A percentile compares a stretch with the other conserved stretches of the same genome.
Conservation (phyloP, 2,329 filamentous ascomycete genomes). For the Leptographium lundbergii region DNA sequence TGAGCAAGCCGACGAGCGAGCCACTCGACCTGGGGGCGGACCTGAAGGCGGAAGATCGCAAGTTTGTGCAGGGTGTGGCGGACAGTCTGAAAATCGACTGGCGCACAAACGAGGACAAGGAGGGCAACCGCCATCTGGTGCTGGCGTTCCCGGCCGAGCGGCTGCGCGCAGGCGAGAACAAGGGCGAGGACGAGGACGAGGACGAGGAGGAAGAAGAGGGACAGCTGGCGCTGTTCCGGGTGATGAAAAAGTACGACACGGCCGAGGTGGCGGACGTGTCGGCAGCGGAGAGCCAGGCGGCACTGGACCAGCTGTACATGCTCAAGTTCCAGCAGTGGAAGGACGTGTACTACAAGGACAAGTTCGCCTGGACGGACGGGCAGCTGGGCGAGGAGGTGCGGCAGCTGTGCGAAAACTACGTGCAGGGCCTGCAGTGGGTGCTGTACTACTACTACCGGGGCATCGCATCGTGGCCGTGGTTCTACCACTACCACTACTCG, state of each 20-base stretch:
- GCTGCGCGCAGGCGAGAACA: not conserved
- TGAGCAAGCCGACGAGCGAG: slow-evolving; percentile 52
- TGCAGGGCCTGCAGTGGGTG: slow-evolving; percentile 96
- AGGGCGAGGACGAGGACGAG: slow-evolving; percentile 47
- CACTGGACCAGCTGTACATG: slow-evolving; percentile 77
- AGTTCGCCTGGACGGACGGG: slow-evolving; percentile 76
- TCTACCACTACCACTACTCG: slow-evolving; percentile 91
- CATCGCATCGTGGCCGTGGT: slow-evolving; percentile 98
- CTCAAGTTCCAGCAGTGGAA: slow-evolving; percentile 89
- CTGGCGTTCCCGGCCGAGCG: slow-evolving; percentile 34
- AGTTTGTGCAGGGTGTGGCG: slow-evolving; percentile 83
- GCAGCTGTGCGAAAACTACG: slow-evolving; percentile 86
- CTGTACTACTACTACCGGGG: slow-evolving; percentile 96
- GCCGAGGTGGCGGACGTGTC: slow-evolving; percentile 74
- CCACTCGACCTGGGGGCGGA: slow-evolving; percentile 61
- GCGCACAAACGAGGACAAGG: slow-evolving; percentile 44
- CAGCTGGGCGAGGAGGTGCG: slow-evolving; percentile 64
- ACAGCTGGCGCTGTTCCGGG: slow-evolving; percentile 66
- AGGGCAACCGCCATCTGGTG: slow-evolving; percentile 39
- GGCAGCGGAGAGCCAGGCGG: slow-evolving; percentile 63
- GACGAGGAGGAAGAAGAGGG: slow-evolving; percentile 76
- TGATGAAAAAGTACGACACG: slow-evolving; percentile 83
- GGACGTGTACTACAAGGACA: slow-evolving; percentile 79
- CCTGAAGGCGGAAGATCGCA: slow-evolving; percentile 73
- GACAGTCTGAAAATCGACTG: slow-evolving; percentile 44